These are phyloP conservation scores for Sicyos baderoa DNA, from an alignment of 306 rosid species.

Conservation along the genomic window DNA sequence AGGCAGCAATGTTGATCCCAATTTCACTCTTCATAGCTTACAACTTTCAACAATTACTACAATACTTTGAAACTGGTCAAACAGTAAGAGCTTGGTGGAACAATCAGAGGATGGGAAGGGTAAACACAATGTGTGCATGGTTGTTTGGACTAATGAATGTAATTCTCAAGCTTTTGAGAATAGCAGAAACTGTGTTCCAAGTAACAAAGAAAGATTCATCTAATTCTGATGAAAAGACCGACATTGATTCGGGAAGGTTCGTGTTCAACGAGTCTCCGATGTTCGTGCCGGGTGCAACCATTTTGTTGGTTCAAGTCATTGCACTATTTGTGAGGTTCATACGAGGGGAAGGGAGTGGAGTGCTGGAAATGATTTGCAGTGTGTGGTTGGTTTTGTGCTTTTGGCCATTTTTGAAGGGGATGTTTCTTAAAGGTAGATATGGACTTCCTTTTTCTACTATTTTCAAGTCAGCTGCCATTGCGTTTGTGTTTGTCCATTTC, in stretches of 20 bases:
- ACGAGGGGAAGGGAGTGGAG: constrained; percentile 7
- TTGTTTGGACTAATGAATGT: constrained; percentile 16
- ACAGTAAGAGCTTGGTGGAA: constrained; percentile 29
- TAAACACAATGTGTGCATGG: constrained; percentile 6
- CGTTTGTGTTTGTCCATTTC: constrained; percentile 11
- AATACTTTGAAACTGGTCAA: constrained; percentile 5
- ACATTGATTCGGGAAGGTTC: constrained; percentile 16
- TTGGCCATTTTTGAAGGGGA: constrained; percentile 30
- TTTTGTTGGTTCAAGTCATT: constrained; percentile 23
- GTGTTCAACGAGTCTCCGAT: constrained; percentile 32
- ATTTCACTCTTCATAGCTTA: constrained; percentile 5
- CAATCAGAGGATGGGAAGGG: constrained; percentile 17
- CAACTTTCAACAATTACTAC: background rate
- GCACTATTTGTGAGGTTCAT: constrained; percentile 17
- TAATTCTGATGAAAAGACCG: background rate
- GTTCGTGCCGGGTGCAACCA: constrained; percentile 27
- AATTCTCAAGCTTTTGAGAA: constrained; percentile 19
- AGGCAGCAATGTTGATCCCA: background rate
- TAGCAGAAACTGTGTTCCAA: constrained; percentile 27
- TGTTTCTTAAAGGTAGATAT: constrained; percentile 28
- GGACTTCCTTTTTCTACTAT: constrained; percentile 28
- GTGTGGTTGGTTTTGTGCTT: constrained; percentile 30
- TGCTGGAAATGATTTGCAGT: constrained; percentile 26
- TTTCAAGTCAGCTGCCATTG: constrained; percentile 20
- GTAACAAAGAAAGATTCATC: constrained; percentile 26